phyloP scores from a whole-genome alignment of 768 basidiomycete genomes.

The Rhodotorula sphaerocarpa region DNA sequence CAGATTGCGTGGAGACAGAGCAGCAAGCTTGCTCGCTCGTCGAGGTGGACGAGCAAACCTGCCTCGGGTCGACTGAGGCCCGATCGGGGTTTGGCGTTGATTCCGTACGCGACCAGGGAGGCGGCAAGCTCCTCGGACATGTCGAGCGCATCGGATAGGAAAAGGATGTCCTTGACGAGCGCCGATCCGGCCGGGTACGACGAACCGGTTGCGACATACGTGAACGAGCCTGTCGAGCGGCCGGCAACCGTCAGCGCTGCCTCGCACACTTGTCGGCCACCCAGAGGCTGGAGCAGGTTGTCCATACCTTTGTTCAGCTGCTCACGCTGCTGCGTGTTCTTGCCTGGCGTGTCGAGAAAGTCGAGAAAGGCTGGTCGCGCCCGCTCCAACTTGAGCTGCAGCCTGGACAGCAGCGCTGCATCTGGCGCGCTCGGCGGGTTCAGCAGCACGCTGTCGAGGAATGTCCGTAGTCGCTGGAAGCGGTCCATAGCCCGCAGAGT shows the following conservation, averaged over 20 bases:
- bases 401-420: conserved; percentile 8
- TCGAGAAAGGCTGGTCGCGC: conserved; percentile 29
- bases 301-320: conserved; percentile 38
- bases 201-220: conserved; percentile 37
- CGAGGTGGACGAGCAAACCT: conserved; percentile 30
- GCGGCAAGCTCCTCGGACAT: conserved; percentile 76
- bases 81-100: conserved; percentile 59
- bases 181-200: conserved; percentile 56
- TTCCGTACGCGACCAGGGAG: conserved; percentile 46
- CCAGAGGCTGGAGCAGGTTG: background rate
- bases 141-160: conserved; percentile 70
- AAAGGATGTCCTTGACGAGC: conserved; percentile 69
- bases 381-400: conserved; percentile 36
- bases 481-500: conserved; percentile 13
- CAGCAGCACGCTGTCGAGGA: conserved; percentile 15
- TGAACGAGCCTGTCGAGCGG: conserved; percentile 27
- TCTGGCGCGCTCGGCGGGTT: conserved; percentile 10
- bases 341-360: conserved; percentile 36
- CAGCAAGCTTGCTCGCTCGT: conserved; percentile 21
- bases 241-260: background rate
- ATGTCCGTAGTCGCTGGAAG: conserved; percentile 21
- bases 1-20: conserved; percentile 27
- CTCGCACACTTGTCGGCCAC: rapidly evolving
- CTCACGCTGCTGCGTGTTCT: conserved; percentile 33
- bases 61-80: conserved; percentile 40